Evolutionary conservation across 495 filamentous ascomycete species (phyloP).

Genomic region (Penicillium taxi): DNA sequence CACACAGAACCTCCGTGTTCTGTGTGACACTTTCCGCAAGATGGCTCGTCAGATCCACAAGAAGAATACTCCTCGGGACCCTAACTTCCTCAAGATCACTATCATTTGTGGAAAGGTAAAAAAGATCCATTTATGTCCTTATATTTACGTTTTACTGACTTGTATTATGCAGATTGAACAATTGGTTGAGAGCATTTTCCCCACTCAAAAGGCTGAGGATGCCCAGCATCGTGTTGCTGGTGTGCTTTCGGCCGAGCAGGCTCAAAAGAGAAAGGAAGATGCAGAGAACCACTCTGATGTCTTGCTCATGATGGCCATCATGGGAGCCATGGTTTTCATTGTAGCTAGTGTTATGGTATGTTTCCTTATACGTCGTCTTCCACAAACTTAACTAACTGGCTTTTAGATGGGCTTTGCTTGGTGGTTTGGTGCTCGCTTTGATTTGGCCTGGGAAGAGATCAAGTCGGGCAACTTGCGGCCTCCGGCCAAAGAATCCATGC

Average conservation of each 20-base stretch:
- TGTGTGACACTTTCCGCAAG: slow-evolving; percentile 70
- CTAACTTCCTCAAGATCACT: slow-evolving; percentile 89
- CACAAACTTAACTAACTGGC: slow-evolving; percentile 5
- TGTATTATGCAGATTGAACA: slow-evolving; percentile 69
- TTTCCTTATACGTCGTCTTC: slow-evolving; percentile 1
- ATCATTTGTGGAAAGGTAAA: slow-evolving; percentile 80
- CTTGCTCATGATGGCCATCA: slow-evolving; percentile 54
- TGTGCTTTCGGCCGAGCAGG: slow-evolving; percentile 35
- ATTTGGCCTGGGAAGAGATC: slow-evolving; percentile 51
- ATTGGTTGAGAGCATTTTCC: slow-evolving; percentile 94
- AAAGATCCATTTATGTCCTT: neutral
- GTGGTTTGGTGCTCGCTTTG: slow-evolving; percentile 59
- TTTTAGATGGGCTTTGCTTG: slow-evolving; percentile 58
- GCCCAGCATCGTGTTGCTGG: slow-evolving; percentile 30
- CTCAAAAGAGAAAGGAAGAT: slow-evolving; percentile 41
- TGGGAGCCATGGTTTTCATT: slow-evolving; percentile 50
- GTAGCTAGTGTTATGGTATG: slow-evolving; percentile 61
- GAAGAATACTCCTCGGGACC: slow-evolving; percentile 91
- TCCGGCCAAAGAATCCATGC: slow-evolving; percentile 7
- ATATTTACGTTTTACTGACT: slow-evolving; percentile 9
- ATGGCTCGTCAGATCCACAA: slow-evolving; percentile 78
- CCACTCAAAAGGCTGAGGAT: slow-evolving; percentile 52
- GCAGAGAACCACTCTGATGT: slow-evolving; percentile 49
- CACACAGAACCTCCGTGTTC: slow-evolving; percentile 72
- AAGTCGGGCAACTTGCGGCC: slow-evolving; percentile 40